Evolutionary conservation across 2,329 filamentous ascomycete genomes (phyloP).

Genomic region (Sporothrix sp.): DNA sequence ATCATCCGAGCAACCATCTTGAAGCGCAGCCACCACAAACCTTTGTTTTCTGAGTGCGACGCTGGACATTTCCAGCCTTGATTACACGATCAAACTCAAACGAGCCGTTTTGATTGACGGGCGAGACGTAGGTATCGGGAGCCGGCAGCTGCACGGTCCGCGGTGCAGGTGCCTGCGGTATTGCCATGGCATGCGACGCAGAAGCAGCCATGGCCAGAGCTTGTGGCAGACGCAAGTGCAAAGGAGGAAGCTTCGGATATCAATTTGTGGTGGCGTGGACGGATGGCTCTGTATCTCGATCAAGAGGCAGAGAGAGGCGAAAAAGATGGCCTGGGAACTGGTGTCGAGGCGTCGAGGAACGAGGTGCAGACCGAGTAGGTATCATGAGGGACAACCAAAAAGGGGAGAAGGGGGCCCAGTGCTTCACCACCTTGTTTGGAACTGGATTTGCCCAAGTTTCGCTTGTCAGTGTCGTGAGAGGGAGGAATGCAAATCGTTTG

Average conservation of each 20-base stretch:
- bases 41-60: conserved; percentile 90
- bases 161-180: conserved; percentile 21
- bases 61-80: conserved; percentile 77
- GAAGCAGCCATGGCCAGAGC: background rate
- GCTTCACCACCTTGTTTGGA: too few relatives aligned
- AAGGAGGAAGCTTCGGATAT: too few relatives aligned
- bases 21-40: too few relatives aligned
- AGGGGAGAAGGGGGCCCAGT: background rate
- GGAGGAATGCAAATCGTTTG: conserved; percentile 3
- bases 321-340: background rate
- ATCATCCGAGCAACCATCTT: background rate
- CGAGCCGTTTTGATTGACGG: conserved; percentile 88
- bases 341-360: background rate
- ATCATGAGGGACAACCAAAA: too few relatives aligned
- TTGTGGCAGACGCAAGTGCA: too few relatives aligned
- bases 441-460: too few relatives aligned
- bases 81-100: conserved; percentile 93
- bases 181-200: conserved; percentile 2
- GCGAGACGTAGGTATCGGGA: conserved; percentile 58
- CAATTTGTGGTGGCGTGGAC: conserved; percentile 15
- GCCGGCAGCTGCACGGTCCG: conserved; percentile 36
- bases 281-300: conserved; percentile 21
- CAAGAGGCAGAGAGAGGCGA: conserved; percentile 15
- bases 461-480: background rate
- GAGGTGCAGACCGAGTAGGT: too few relatives aligned